Evolutionary conservation across 345 rosid species (phyloP).

Genomic region (Camelina laxa): DNA sequence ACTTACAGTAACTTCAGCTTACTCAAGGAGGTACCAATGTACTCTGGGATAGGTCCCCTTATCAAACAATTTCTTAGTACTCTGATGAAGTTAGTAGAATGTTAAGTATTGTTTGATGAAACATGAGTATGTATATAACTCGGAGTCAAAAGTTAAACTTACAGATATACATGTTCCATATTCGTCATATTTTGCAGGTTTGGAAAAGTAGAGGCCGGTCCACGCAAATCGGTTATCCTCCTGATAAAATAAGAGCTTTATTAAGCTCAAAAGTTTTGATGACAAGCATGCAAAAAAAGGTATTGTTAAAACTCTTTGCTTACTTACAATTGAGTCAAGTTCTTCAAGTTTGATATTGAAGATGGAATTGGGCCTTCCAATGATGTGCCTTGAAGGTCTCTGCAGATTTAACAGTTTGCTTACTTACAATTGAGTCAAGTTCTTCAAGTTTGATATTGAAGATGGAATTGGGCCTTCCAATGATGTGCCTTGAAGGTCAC

Average conservation of each 20-base stretch:
- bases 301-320: slow-evolving; percentile 35
- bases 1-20: slow-evolving; percentile 57
- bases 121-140: neutral
- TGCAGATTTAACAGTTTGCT: slow-evolving; percentile 37
- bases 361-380: slow-evolving; percentile 90
- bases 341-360: slow-evolving; percentile 56
- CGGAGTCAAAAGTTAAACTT: slow-evolving; percentile 41
- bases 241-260: slow-evolving; percentile 38
- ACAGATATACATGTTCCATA: slow-evolving; percentile 53
- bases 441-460: slow-evolving; percentile 56
- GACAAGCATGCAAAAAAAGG: neutral
- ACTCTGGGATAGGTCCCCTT: slow-evolving; percentile 52
- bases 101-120: slow-evolving; percentile 10
- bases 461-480: slow-evolving; percentile 92
- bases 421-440: slow-evolving; percentile 43
- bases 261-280: slow-evolving; percentile 27
- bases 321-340: slow-evolving; percentile 68
- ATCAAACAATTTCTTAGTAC: slow-evolving; percentile 66
- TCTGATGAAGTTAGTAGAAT: slow-evolving; percentile 48
- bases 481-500: slow-evolving; percentile 70
- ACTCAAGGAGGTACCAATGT: slow-evolving; percentile 49
- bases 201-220: slow-evolving; percentile 59
- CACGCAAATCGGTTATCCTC: slow-evolving; percentile 74
- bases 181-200: slow-evolving; percentile 44
- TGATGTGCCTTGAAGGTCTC: slow-evolving; percentile 79